Evolutionary conservation across 805 yeast genomes (phyloP), one percentile per base, ranked within the genome.

Genomic region (Jamesozyma jinghongensis): DNA sequence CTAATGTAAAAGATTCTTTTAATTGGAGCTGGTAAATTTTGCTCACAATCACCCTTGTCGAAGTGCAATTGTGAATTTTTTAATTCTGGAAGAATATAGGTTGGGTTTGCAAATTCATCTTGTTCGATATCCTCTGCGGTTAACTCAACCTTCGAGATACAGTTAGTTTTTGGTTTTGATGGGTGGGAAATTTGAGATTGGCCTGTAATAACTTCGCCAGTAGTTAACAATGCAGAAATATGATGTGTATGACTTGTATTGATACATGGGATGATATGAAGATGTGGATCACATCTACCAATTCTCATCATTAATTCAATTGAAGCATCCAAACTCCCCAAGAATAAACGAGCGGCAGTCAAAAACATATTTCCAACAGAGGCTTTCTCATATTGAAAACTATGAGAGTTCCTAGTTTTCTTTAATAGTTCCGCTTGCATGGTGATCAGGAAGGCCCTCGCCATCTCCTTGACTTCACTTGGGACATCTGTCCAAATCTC

Each of bases 161-260:
- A 22, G 19, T 25, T 30, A 57, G 56, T 22, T 43, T 35, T 35
- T 7, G 50, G 48, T 34, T 42, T 44, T 26, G 61, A 61, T 1
- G 97, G 97, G 61, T 88, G 97, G 1, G 95, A 85, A 10, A 88
- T 88, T 55, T 87, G 95, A 3, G 90, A 81, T 59, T 88, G 97
- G 11, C 97, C 97, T 0, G 88, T 81, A 28, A 88, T 79, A 2
- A 81, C 67, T 3, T 72, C 67, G 2, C 94, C 95, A 59, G 85
- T 74, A 27, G 66, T 64, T 34, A 88, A 66, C 22, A 73, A 50
- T 0, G 95, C 96, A 37, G 90, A 79, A 20, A 88, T 86, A 53
- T 87, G 94, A 49, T 85, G 85, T 13, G 88, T 78, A 63, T 83
- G 84, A 51, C 81, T 85, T 7, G 95, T 83, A 53, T 83, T 85